Base-by-base conservation (phyloP, 2,329 filamentous ascomycete genomes). In the Alternaria sp. region DNA sequence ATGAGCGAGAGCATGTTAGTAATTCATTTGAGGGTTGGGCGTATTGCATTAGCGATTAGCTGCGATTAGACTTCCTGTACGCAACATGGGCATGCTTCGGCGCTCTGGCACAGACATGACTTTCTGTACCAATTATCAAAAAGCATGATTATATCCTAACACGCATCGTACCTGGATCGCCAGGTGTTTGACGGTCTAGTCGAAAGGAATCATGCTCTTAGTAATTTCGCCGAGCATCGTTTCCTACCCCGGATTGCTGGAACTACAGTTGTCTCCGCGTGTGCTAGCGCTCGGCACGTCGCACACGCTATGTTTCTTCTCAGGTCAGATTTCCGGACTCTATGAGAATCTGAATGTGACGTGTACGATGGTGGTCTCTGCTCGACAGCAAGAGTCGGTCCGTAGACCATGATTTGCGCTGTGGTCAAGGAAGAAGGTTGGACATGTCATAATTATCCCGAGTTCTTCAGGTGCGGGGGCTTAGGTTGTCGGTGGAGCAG, bases 381-480 rank as follows among this genome's bases (percentile, higher is more conserved):
- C 39, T 41, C 39, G 23, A 14, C 3, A 14, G 21, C 39, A 7
- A 13, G 39, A 3, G 10, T 41, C 9, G 11, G 2, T 41, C 39
- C 10, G 8, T 3, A 23, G 11, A 41, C 4, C 7, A 41, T 8
- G 1, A 13, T 13, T 26, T 28, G 26, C 8, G 39, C 24, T 17
- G 17, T 14, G 28, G 28, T 46, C 2, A 14, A 13, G 7, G n/a
- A 23, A 6, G 13, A 9, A 17, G 17, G 17, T 17, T 17, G 17
- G 17, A 17, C 17, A 17, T 17, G 21, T 7, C n/a, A 10, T 2
- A 5, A 14, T 23, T 13, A 8, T 39, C 6, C 13, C 3, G 24
- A 39, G 48, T 26, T 29, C 48, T 34, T 34, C 48, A 29, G 34
- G 26, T 40, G 26, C 37, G 48, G 36, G 48, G 34, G 31, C 17